phyloP scores from a whole-genome alignment of 2,329 filamentous ascomycete species.

The Curvularia hawaiiensis region DNA sequence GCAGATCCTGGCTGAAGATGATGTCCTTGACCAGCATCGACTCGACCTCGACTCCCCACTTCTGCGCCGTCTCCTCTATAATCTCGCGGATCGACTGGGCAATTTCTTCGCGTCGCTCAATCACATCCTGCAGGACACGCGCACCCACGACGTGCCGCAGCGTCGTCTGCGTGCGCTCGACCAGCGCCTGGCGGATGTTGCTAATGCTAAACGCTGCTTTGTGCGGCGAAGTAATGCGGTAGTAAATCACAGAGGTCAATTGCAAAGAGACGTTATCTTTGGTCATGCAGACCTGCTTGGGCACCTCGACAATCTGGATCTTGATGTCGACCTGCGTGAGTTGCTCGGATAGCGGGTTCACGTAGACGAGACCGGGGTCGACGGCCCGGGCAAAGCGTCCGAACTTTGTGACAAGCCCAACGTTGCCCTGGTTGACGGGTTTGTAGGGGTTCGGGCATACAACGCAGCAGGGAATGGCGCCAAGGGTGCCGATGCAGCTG shows the following conservation, averaged over 20 bases:
- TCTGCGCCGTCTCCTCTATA: constrained; percentile 91
- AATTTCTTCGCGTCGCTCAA: constrained; percentile 96
- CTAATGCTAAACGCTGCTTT: constrained; percentile 96
- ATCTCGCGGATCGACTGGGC: constrained; percentile 95
- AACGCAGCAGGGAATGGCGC: constrained; percentile 90
- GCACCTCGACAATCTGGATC: constrained; percentile 98
- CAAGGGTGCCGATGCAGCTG: constrained; percentile 73
- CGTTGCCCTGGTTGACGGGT: constrained; percentile 87
- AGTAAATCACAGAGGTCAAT: constrained; percentile 97
- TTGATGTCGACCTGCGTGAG: constrained; percentile 96
- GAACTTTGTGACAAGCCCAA: constrained; percentile 94
- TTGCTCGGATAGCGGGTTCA: constrained; percentile 92
- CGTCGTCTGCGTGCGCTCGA: constrained; percentile 97
- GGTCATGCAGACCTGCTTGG: constrained; percentile 97
- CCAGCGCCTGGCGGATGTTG: constrained; percentile 92
- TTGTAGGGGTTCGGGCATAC: constrained; percentile 96
- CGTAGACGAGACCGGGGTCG: constrained; percentile 94
- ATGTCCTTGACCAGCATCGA: constrained; percentile 99
- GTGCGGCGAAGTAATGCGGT: constrained; percentile 94
- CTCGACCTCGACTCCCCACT: constrained; percentile 96
- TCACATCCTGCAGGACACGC: constrained; percentile 94
- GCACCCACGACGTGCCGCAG: constrained; percentile 96
- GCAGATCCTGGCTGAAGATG: constrained; percentile 92
- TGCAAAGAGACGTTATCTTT: constrained; percentile 98
- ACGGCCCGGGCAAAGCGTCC: constrained; percentile 94